Base-by-base conservation (phyloP, 1,139 yeast species). In the Yamadazyma pseudoaaseri region DNA sequence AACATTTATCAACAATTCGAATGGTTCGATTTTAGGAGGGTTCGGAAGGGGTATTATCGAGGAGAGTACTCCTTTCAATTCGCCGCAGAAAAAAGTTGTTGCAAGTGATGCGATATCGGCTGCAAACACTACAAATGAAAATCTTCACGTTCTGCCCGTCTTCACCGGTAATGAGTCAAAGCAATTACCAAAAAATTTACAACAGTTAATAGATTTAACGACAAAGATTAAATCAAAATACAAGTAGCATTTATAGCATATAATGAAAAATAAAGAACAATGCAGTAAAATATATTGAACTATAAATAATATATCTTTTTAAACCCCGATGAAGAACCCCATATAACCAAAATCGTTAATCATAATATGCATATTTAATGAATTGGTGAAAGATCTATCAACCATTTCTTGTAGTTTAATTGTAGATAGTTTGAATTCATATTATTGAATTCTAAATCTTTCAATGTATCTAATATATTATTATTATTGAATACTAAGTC, bases 31-130 rank as follows among this genome's bases (percentile, higher is more conserved):
- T 13, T 49, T 61, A 27, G 54, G 60, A 9, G 66, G 61, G n/a
- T 61, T 65, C 45, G 73, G 71, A 2, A 55, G 51, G 26, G 72
- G 70, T 5, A 60, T 67, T 2, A 47, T 63, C 4, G 69, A 63
- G 37, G 73, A 65, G 36, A 67, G 73, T 33, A 65, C 72, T 0
- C 70, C 71, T 4, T 52, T 51, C 25, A 54, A 49, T 14, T 58
- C 71, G 0, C 68, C 70, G 1, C 50, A 50, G 27, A 43, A 48
- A 30, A 38, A 33, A 8, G 29, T 30, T 10, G 20, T 18, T 5
- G 11, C 12, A 13, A 7, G 12, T 9, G 10, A 8, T 5, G 27
- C 11, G 11, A 14, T 11, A 7, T 8, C 10, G 12, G 25, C 25
- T 11, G 25, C 25, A 8, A 22, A 22, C 11, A 6, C 6, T 7